Evolutionary conservation across 2,329 filamentous ascomycete species (phyloP).

Genomic region (Rugonectria rugulosa): DNA sequence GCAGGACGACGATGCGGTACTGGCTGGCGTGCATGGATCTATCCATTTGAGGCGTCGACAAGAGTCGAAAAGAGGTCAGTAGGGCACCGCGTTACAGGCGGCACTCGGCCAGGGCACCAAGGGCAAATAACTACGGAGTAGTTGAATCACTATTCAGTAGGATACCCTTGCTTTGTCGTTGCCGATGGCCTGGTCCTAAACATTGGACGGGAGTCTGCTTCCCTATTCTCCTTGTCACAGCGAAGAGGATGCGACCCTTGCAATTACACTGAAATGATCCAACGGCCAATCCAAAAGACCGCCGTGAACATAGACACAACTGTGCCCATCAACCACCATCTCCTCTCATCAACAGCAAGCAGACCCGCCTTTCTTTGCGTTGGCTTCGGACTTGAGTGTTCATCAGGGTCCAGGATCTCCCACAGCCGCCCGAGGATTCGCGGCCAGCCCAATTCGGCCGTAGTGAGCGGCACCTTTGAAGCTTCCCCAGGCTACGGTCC

Average conservation of each 20-base stretch:
- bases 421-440: conserved; percentile 9
- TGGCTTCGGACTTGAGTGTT: neutral
- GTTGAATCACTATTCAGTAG: too few relatives aligned
- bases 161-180: conserved; percentile 10
- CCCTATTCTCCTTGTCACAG: neutral
- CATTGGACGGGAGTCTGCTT: conserved; percentile 2
- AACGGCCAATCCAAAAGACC: neutral
- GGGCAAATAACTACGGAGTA: neutral
- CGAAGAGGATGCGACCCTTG: neutral
- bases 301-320: conserved; percentile 5
- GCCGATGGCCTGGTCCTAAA: neutral
- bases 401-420: conserved; percentile 14
- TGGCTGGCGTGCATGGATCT: conserved; percentile 1
- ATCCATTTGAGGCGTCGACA: conserved; percentile 24
- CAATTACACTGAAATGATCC: neutral
- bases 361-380: neutral
- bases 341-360: conserved; percentile 6
- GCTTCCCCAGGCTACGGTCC: too few relatives aligned
- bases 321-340: neutral
- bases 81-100: conserved; percentile 1
- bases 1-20: conserved; percentile 8
- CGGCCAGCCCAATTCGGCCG: conserved; percentile 19
- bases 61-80: conserved; percentile 7
- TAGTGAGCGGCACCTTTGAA: too few relatives aligned
- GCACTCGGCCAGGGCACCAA: neutral